Evolutionary conservation across 148 eudicot genomes (phyloP).

Genomic region (Rhododendron ovatum): DNA sequence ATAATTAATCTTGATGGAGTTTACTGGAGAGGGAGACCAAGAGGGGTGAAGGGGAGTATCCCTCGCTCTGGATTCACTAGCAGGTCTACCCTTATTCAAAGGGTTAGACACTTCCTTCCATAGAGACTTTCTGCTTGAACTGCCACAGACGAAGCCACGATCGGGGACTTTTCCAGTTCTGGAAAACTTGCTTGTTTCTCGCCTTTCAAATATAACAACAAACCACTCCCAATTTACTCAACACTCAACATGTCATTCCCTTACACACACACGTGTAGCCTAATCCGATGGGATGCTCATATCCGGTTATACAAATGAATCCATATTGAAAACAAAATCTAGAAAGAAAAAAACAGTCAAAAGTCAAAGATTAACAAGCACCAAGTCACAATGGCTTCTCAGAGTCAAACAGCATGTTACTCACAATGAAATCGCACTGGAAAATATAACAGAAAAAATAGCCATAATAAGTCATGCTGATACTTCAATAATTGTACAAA

Average conservation of each 20-base stretch:
- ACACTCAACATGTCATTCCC: background rate
- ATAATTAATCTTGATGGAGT: no score
- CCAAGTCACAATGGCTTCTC: background rate
- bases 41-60: no score
- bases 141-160: no score
- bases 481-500: background rate
- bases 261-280: background rate
- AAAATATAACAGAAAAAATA: background rate
- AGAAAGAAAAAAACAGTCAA: background rate
- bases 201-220: no score
- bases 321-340: background rate
- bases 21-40: no score
- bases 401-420: background rate
- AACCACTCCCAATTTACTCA: no score
- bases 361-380: background rate
- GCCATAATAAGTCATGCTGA: background rate
- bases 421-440: background rate
- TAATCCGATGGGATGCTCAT: background rate
- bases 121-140: no score
- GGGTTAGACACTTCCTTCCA: no score
- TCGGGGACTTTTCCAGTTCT: no score
- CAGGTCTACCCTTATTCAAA: no score
- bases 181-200: no score
- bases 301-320: background rate
- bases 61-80: no score